Evolutionary conservation across 208 protist genomes (phyloP), one percentile per base, ranked within the genome.

Genomic region (Trypanosoma scelopori): DNA sequence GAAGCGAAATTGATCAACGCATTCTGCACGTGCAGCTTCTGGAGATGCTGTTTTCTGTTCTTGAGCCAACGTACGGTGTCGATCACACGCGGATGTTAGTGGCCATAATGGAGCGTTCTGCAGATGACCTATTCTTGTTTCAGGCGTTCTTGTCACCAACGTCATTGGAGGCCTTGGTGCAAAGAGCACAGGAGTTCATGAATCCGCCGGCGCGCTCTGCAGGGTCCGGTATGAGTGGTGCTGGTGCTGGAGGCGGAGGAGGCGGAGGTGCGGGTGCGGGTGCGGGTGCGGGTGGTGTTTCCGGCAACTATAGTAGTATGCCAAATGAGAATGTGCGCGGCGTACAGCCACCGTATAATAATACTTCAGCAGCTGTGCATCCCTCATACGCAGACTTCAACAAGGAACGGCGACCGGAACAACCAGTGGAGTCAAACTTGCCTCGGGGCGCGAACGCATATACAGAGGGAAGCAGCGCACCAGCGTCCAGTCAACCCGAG

Each of bases 111-210:
- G 52, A 80, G 12, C 22, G 35, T 42, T 66, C 55, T 64, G 55
- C 65, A 16, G 46, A 65, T 59, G 63, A 75, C 23, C 35, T 65
- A 18, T 65, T 65, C 42, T 69, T 88, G 15, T 92, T 92, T 55
- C 55, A 72, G 28, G 80, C 71, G 22, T 48, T 87, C 18, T 63
- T 87, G 0, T 84, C 74, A n/a, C 63, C 60, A 15, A 48, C 64
- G 1, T 60, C 75, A 16, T 68, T 91, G n/a, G 64, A 71, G 7
- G 48, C 77, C 25, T 67, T 87, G 27, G 69, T 84, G 13, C 71
- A 75, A 48, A 69, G 57, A 25, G 76, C 81, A 0, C 64, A 87
- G 18, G 55, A 75, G 30, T 58, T 74, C 51, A 65, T 86, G 22
- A 49, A 75, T 35, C n/a, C 74, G 23, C 42, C 55, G 45, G 66